Base-by-base conservation (phyloP, 2,329 filamentous ascomycete species). In the Colletotrichum orchidophilum region DNA sequence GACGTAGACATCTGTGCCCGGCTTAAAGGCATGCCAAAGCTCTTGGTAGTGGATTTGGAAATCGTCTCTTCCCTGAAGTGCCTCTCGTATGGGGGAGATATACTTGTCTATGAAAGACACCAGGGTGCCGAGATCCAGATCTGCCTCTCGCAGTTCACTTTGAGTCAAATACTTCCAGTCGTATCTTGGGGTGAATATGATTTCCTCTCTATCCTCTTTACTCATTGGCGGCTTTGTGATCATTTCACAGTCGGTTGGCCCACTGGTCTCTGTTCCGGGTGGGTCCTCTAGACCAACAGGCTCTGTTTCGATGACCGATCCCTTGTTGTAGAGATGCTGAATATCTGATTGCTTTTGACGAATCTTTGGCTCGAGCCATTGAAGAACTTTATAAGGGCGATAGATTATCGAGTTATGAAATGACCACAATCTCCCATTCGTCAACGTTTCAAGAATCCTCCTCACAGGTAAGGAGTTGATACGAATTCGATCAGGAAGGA, bases 51-150 rank as follows among this genome's bases (percentile, higher is more conserved):
- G 13, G 1, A 64, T 15, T 1, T 6, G 8, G 2, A 24, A 9
- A 5, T 55, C 50, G n/a, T 15, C 18, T 1, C 6, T 3, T 1
- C 7, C 12, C n/a, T 2, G 0, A 1, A 64, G 1, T 7, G 52
- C 62, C 0, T 31, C 33, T 1, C 35, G 15, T 0, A 64, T n/a
- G 3, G 62, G 52, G 33, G 21, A 13, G 0, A 64, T 18, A 35
- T 55, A 57, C 1, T 18, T 8, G 7, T 64, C 62, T 0, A 64
- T 21, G 35, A 49, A 64, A 4, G 5, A 5, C 3, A 55, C 3
- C 2, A 64, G 8, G 1, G 5, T 9, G 0, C 26, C 24, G 1
- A 64, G 29, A 3, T 64, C 62, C 2, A 2, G 1, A 27, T 13
- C 4, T 5, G 61, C 61, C 11, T 64, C 61, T 21, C 31, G 5